Conservation (phyloP, 2,329 filamentous ascomycete species). For the Exophiala spinifera region DNA sequence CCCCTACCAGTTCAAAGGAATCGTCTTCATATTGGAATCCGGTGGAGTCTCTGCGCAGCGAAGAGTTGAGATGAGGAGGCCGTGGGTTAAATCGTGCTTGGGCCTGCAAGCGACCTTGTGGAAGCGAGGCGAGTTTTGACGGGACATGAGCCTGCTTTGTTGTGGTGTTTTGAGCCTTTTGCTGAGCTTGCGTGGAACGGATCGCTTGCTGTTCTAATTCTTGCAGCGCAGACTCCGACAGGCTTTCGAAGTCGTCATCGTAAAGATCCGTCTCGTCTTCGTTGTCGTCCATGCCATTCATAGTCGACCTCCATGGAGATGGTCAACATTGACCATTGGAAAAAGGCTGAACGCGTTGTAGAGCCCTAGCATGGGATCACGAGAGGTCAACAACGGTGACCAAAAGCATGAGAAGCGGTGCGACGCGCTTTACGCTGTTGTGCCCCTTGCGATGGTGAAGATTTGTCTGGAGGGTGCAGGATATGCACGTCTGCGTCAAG, state of each 20-base stretch:
- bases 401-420: too few species aligned
- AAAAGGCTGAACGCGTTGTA: background rate
- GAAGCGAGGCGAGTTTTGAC: conserved; percentile 2
- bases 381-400: background rate
- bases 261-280: conserved; percentile 47
- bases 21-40: conserved; percentile 40
- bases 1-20: conserved; percentile 40
- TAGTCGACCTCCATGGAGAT: conserved; percentile 25
- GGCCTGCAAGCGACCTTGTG: conserved; percentile 4
- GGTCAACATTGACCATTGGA: background rate
- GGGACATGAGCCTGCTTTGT: background rate
- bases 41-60: conserved; percentile 24
- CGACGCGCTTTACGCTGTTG: background rate
- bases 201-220: conserved; percentile 47
- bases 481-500: too few species aligned
- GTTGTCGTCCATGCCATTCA: conserved; percentile 45
- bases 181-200: conserved; percentile 39
- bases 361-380: background rate
- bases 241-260: conserved; percentile 43
- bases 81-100: conserved; percentile 14
- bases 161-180: conserved; percentile 2
- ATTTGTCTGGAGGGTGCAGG: too few species aligned
- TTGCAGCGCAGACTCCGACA: conserved; percentile 42
- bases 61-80: conserved; percentile 4
- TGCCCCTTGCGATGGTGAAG: too few species aligned